Evolutionary conservation across 805 yeast species (phyloP).

Genomic region (Sporopachydermia quercuum): DNA sequence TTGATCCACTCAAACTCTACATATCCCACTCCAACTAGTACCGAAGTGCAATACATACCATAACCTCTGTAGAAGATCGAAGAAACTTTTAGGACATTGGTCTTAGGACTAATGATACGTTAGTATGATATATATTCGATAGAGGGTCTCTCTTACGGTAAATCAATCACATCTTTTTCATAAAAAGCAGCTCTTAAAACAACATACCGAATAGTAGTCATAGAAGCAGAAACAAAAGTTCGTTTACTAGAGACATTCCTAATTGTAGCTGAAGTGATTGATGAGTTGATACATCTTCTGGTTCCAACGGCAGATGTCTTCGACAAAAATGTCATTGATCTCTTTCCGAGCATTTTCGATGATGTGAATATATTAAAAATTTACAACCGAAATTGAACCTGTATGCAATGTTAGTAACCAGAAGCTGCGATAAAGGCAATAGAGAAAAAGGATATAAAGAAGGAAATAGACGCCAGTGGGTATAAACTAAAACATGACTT

Average conservation of each 20-base stretch:
- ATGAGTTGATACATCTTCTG: background rate
- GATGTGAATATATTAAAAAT: background rate
- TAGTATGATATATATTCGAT: background rate
- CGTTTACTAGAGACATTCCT: background rate
- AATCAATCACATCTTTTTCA: background rate
- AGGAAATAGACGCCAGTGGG: background rate
- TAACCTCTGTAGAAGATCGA: background rate
- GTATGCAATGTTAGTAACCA: background rate
- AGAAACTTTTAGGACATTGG: background rate
- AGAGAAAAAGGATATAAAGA: background rate
- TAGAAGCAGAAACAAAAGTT: background rate
- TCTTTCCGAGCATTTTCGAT: background rate
- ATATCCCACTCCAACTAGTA: background rate
- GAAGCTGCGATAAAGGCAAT: background rate
- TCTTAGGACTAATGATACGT: background rate
- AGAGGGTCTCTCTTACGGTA: background rate
- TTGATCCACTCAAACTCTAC: too few relatives aligned
- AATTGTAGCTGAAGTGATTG: background rate
- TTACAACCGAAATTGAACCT: background rate
- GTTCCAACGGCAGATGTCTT: background rate
- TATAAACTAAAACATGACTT: background rate
- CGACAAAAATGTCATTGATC: background rate
- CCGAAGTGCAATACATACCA: too few relatives aligned
- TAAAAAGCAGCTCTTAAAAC: background rate
- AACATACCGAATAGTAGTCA: background rate